Base-by-base conservation (phyloP, 345 rosid genomes). In the Hypericum androsaemum region DNA sequence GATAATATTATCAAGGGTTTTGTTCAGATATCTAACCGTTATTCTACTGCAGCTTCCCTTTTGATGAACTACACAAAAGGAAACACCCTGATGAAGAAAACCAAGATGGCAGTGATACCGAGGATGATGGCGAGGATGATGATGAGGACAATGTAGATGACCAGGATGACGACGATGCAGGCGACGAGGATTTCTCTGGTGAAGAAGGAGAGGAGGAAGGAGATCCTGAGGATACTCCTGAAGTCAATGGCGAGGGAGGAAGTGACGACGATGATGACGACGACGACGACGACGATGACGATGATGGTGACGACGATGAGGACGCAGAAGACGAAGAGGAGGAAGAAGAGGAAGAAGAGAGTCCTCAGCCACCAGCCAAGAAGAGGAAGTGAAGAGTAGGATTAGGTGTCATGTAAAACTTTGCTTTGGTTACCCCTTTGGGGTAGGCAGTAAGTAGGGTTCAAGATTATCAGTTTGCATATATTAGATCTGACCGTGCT, bases 81-180 rank as follows among this genome's bases (percentile, higher is more conserved):
- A 68, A 52, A 50, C 70, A 72, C 63, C 70, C 75, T 49, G 75
- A 61, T 59, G 70, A 67, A 0, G 72, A 74, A 52, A 80, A 66
- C 43, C 54, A 57, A 53, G 86, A 77, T 52, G 71, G 58, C 14
- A 60, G 80, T 52, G 82, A 80, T 39, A 72, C 77, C 3, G 78
- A 80, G 56, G 80, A 80, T 43, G 78, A 77, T 28, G 53, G 35
- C 5, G 38, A 49, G 7, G 53, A 49, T 14, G 53, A 49, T 49
- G 53, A 22, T 5, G 53, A 16, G 35, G 37, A 10, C 5, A 49
- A 22, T 12, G 53, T 12, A 17, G 53, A 28, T 1, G 53, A 22
- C 35, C 38, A 38, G 11, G 11, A 12, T 10, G 53, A 13, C 5
- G 38, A 49, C 1, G 53, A 49, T 58, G 75, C 48, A 7, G 53